These are phyloP conservation scores for Astrothelium subdiscretum DNA, from an alignment of 495 filamentous ascomycete species.

Conservation along the genomic window DNA sequence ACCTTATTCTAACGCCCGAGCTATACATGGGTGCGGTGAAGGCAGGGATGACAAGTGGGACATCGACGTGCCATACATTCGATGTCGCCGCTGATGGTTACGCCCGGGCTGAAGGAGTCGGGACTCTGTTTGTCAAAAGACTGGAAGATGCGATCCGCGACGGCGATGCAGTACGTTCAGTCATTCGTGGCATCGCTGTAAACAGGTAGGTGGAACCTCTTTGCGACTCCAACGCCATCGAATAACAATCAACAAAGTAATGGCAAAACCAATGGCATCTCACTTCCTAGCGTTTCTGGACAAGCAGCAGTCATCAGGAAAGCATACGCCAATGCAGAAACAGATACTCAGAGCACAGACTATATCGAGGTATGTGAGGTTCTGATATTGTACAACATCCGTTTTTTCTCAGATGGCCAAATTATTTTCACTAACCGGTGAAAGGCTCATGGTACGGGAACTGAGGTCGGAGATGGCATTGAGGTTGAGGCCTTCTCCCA, in stretches of 20 bases:
- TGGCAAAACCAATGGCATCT: constrained; percentile 5
- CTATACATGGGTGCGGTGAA: background rate
- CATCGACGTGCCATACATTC: constrained; percentile 3
- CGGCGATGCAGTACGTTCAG: constrained; percentile 27
- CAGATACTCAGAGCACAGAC: too few relatives aligned
- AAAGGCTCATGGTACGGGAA: too few relatives aligned
- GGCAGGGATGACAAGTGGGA: background rate
- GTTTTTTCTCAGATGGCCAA: too few relatives aligned
- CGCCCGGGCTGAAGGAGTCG: constrained; percentile 28
- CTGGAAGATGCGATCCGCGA: constrained; percentile 26
- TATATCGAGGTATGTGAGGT: too few relatives aligned
- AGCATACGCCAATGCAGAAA: background rate
- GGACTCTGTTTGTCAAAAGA: constrained; percentile 27
- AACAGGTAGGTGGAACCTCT: too few relatives aligned
- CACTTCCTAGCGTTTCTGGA: background rate
- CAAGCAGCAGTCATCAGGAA: background rate
- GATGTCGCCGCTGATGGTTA: constrained; percentile 23
- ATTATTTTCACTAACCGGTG: too few relatives aligned
- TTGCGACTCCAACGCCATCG: too few relatives aligned
- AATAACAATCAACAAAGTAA: too few relatives aligned
- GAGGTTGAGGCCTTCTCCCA: too few relatives aligned
- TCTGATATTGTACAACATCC: too few relatives aligned
- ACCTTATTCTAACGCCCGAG: background rate
- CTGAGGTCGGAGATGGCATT: too few relatives aligned
- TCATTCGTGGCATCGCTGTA: constrained; percentile 6